phyloP scores from a whole-genome alignment of 805 yeast species.

The Candida alai region DNA sequence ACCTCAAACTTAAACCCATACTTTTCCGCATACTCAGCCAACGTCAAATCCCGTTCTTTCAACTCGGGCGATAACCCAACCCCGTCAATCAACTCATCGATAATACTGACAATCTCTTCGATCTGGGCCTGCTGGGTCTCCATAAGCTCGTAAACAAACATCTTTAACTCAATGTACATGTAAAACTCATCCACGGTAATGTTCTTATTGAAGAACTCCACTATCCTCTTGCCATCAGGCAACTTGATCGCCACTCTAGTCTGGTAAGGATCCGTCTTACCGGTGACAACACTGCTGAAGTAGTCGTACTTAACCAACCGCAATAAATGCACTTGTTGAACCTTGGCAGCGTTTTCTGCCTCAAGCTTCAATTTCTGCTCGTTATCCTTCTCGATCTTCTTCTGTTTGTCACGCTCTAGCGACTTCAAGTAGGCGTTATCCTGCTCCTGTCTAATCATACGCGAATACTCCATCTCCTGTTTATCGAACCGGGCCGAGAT shows the following conservation, averaged over 20 bases:
- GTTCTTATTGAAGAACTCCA: slow-evolving; percentile 39
- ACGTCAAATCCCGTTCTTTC: slow-evolving; percentile 11
- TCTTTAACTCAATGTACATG: slow-evolving; percentile 43
- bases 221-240: slow-evolving; percentile 49
- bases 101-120: slow-evolving; percentile 3
- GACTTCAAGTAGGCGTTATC: slow-evolving; percentile 41
- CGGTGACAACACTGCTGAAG: neutral
- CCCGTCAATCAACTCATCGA: slow-evolving; percentile 10
- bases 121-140: slow-evolving; percentile 4
- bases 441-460: slow-evolving; percentile 38
- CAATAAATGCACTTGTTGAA: slow-evolving; percentile 9
- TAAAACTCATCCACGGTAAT: slow-evolving; percentile 47
- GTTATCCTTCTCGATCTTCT: slow-evolving; percentile 43
- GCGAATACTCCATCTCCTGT: slow-evolving; percentile 37
- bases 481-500: slow-evolving; percentile 34
- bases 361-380: slow-evolving; percentile 11
- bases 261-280: slow-evolving; percentile 1
- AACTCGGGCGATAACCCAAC: slow-evolving; percentile 13
- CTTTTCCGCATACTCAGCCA: slow-evolving; percentile 19
- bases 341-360: slow-evolving; percentile 11
- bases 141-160: slow-evolving; percentile 17
- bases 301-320: slow-evolving; percentile 4
- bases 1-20: slow-evolving; percentile 35
- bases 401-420: slow-evolving; percentile 48
- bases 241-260: slow-evolving; percentile 48